Base-by-base conservation (phyloP, 371 early-diverging fungal genomes). In the Rhizopus delemar region DNA sequence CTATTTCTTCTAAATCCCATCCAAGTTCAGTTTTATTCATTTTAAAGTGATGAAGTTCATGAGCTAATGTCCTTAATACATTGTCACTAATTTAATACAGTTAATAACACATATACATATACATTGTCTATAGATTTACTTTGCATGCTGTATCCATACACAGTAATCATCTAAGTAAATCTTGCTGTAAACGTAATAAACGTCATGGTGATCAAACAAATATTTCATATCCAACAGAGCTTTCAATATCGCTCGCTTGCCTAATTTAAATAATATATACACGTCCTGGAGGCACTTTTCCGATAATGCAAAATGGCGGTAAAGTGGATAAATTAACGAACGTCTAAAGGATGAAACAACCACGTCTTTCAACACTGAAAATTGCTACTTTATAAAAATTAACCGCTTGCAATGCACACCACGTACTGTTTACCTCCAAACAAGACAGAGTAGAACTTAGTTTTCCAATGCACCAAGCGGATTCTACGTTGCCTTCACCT, bases 161-260 rank as follows among this genome's bases (percentile, higher is more conserved):
- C 95, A 94, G 67, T 97, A 98, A 67, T 98, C 97, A 66, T 94
- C 94, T n/a, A 97, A 50, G 68, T 78, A 93, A 7, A 95, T 74
- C 70, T 93, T 88, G 69, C 90, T 86, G 58, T 95, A 90, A 4
- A 93, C 73, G 62, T 93, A 95, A 65, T 90, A 89, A 0, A 87
- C 72, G 58, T 96, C 96, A 60, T 96, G 91, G 61, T 87, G 86
- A 56, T 91, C 91, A 68, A 97, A 83, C 32, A 93, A 50, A 11
- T 84, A 73, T 65, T 93, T 91, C 66, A 91, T 63, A 4, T 86
- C 86, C 63, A 98, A 65, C 32, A 98, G 63, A 0, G 80, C 86
- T 57, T 94, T 90, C 15, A 98, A 66, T 9, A 95, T 70, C 0
- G 90, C 90, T 13, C 93, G 78, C 53, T 86, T 83, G 1, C 97